phyloP scores from a whole-genome alignment of 805 yeast genomes.

The Yarrowia deformans region DNA sequence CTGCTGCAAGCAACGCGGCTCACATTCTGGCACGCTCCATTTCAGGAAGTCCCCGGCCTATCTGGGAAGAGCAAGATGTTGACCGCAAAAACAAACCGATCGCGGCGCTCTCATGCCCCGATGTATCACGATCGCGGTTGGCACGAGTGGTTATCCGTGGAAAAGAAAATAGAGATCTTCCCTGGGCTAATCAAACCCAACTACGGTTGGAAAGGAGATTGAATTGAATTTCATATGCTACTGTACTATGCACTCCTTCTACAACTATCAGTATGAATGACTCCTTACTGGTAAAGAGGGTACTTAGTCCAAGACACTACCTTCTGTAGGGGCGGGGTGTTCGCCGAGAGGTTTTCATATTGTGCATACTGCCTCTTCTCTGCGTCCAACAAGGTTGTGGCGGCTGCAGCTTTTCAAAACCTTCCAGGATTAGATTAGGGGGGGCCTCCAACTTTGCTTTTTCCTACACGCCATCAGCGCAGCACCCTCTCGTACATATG shows the following conservation, averaged over 20 bases:
- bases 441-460: slow-evolving; percentile 8
- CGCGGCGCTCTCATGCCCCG: neutral
- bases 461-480: neutral
- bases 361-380: neutral
- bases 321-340: neutral
- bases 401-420: slow-evolving; percentile 4
- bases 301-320: neutral
- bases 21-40: neutral
- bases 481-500: neutral
- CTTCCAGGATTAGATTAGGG: neutral
- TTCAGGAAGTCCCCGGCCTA: slow-evolving; percentile 1
- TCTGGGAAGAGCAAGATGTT: neutral
- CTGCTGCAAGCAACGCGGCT: slow-evolving; percentile 7
- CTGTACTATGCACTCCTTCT: slow-evolving; percentile 7
- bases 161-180: slow-evolving; percentile 1
- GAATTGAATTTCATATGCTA: neutral
- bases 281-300: neutral
- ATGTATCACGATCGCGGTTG: neutral
- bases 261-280: neutral
- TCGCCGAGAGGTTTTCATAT: neutral
- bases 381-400: neutral
- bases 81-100: neutral
- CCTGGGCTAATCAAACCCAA: neutral
- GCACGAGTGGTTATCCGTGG: neutral
- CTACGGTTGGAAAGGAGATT: neutral